A percentile compares a stretch with the other conserved stretches of the same genome.
These are phyloP conservation scores for Sistotremastrum niveocremeum DNA, from an alignment of 768 basidiomycete species.

Conservation along the genomic window DNA sequence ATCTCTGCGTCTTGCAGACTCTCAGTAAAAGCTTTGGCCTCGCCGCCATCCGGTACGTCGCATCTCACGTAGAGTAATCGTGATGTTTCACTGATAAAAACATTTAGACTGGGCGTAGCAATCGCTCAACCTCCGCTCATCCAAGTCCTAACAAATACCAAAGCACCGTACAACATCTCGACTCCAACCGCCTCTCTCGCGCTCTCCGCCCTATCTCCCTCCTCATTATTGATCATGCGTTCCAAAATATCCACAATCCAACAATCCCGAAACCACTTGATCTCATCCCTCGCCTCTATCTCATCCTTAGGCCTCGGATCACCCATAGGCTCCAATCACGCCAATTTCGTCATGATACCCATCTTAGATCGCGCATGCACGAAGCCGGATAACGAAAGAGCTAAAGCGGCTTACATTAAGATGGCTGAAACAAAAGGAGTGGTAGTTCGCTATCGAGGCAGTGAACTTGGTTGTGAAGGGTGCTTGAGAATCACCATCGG, in stretches of 20 bases:
- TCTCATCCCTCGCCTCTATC: constrained; percentile 34
- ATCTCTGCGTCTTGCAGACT: constrained; percentile 92
- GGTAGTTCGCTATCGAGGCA: constrained; percentile 82
- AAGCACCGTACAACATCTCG: constrained; percentile 96
- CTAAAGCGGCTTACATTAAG: constrained; percentile 55
- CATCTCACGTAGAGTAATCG: not conserved
- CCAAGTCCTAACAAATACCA: constrained; percentile 85
- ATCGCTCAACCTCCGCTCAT: constrained; percentile 83
- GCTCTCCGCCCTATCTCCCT: constrained; percentile 56
- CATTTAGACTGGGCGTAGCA: constrained; percentile 68
- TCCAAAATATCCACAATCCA: constrained; percentile 46
- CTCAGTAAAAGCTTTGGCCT: constrained; percentile 93
- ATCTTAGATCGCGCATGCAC: constrained; percentile 37
- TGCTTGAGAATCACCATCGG: constrained; percentile 88
- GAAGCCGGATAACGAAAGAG: constrained; percentile 44
- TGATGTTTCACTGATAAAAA: not conserved
- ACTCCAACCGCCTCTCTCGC: constrained; percentile 80
- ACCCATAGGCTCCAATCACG: constrained; percentile 69
- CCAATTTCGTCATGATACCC: constrained; percentile 83
- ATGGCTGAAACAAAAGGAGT: constrained; percentile 79
- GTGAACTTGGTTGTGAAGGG: constrained; percentile 73
- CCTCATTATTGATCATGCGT: constrained; percentile 51
- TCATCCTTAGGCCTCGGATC: constrained; percentile 37
- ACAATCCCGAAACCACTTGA: constrained; percentile 41
- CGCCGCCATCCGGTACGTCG: constrained; percentile 77